Percentiles rank a stretch among this genome's conserved stretches.
Conservation (phyloP, 2,329 filamentous ascomycete genomes). For the Diplodia scrobiculata region DNA sequence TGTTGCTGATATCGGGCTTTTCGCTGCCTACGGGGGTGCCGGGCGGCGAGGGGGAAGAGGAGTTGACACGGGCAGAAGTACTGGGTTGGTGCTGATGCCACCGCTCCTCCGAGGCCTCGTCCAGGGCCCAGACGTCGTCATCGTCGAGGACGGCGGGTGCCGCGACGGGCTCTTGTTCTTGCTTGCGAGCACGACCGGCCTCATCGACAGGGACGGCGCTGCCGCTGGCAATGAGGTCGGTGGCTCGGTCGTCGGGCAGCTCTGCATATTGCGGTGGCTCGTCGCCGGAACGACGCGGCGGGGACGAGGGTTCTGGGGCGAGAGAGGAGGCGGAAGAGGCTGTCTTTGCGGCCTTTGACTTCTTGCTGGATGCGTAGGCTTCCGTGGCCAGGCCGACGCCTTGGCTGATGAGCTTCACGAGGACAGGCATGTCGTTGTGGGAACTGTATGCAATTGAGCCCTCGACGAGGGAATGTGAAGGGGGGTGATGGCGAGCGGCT, state of each 20-base stretch:
- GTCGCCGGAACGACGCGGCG: background rate
- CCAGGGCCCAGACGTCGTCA: conserved; percentile 19
- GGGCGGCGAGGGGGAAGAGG: background rate
- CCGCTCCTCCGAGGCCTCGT: conserved; percentile 22
- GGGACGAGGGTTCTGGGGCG: background rate
- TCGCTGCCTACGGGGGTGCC: background rate
- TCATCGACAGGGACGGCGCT: background rate
- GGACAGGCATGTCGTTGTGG: background rate
- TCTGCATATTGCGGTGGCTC: background rate
- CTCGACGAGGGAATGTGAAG: background rate
- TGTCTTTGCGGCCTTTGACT: background rate
- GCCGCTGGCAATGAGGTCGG: conserved; percentile 3
- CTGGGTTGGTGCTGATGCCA: background rate
- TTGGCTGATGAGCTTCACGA: conserved; percentile 19
- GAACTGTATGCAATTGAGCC: background rate
- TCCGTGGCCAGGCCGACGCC: conserved; percentile 19
- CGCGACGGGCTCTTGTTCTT: background rate
- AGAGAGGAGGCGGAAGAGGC: background rate
- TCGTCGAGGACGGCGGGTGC: conserved; percentile 1
- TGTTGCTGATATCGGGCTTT: conserved; percentile 3
- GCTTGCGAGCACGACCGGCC: background rate
- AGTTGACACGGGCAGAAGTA: background rate
- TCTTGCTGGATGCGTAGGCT: conserved; percentile 8
- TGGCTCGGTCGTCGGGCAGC: background rate
- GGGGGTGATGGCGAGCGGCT: background rate